A percentile compares a stretch with the other conserved stretches of the same genome.
Conservation (phyloP, 306 rosid genomes). For the Corylus avellana region DNA sequence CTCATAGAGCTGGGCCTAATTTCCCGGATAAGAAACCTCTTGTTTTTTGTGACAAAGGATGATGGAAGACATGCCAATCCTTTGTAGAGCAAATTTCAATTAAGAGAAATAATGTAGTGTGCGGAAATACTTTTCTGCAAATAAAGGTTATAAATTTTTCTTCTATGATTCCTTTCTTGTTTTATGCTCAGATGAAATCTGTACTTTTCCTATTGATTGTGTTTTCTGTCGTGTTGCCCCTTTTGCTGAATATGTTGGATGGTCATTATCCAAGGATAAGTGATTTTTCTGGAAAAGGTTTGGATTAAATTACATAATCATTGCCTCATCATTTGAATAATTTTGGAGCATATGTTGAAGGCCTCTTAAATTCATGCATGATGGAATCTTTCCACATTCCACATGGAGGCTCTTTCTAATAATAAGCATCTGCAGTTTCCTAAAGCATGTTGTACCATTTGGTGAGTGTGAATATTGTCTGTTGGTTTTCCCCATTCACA, state of each 20-base stretch:
- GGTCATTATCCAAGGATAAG: too few relatives aligned
- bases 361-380: neutral
- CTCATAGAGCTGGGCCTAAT: neutral
- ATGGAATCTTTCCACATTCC: neutral
- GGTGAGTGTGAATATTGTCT: neutral
- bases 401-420: neutral
- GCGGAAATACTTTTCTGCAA: neutral
- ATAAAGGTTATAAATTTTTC: neutral
- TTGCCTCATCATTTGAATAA: too few relatives aligned
- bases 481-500: neutral
- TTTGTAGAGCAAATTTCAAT: neutral
- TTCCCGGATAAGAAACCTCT: slow-evolving; percentile 16
- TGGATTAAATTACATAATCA: too few relatives aligned
- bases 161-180: neutral
- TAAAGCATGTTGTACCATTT: neutral
- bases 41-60: slow-evolving; percentile 11
- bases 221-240: neutral
- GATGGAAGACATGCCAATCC: neutral
- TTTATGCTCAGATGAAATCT: neutral
- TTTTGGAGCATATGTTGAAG: too few relatives aligned
- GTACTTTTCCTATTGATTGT: neutral
- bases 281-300: too few relatives aligned
- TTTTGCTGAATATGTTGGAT: too few relatives aligned
- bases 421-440: neutral
- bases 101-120: slow-evolving; percentile 18